Conservation (phyloP, 2,329 filamentous ascomycete genomes). For the Cercospora janseana region DNA sequence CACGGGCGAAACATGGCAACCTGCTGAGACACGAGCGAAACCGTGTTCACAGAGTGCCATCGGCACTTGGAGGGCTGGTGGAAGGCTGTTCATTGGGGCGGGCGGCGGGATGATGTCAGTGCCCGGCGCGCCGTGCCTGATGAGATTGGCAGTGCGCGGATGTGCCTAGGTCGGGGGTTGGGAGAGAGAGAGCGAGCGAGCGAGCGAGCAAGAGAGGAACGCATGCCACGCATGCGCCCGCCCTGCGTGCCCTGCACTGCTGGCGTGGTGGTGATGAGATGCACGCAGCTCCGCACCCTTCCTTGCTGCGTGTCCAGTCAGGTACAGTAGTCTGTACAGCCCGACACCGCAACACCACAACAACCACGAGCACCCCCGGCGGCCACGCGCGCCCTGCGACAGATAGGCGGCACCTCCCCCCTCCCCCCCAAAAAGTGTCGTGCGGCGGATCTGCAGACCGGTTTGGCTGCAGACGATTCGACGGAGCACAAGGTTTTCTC, state of each 20-base stretch:
- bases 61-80: conserved; percentile 1
- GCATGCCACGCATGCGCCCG: too few species aligned
- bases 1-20: background rate
- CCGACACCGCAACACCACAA: too few species aligned
- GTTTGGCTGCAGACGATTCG: conserved; percentile 1
- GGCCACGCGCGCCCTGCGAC: too few species aligned
- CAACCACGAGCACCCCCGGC: too few species aligned
- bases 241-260: background rate
- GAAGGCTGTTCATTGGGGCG: conserved; percentile 1
- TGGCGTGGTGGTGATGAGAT: background rate
- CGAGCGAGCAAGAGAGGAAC: too few species aligned
- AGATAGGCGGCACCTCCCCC: too few species aligned
- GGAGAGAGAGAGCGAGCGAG: background rate
- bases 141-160: background rate
- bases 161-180: background rate
- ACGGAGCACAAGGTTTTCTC: conserved; percentile 6
- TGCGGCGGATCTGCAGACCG: background rate
- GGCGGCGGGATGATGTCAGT: conserved; percentile 4
- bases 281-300: background rate
- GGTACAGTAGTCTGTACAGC: too few species aligned
- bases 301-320: background rate
- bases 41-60: conserved; percentile 6
- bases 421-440: too few species aligned
- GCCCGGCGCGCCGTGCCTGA: conserved; percentile 1
- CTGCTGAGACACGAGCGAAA: conserved; percentile 15